Evolutionary conservation across 106 monocot genomes (phyloP), one percentile per base, ranked within the genome.

Genomic region (Platanthera guangdongensis): DNA sequence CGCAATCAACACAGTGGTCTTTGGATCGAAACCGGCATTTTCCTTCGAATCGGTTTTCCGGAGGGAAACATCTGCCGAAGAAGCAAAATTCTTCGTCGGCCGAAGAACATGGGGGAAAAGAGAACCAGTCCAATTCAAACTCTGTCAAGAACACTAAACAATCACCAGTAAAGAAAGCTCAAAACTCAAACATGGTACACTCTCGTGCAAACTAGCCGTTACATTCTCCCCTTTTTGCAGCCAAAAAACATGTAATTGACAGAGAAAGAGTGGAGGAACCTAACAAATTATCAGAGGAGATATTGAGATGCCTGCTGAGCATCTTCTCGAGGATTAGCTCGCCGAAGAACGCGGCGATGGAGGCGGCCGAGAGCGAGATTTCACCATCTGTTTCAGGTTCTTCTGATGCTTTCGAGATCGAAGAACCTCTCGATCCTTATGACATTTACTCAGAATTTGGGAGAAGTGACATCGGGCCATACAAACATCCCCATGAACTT

Each of bases 401-500:
- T 60, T 76, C 16, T 50, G 62, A 76, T 13, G 57, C 18, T 49
- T 60, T 71, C 4, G 84, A 83, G 71, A 71, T 76, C 28, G 4
- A 30, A 15, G 72, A 70, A 10, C 81, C 75, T 67, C 68, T 53
- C 54, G 97, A 94, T 77, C 97, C 94, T 14, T 99, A 92, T 67
- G 77, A 75, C 68, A 83, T 88, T 16, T 86, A 80, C 68, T 51
- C 74, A 19, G 86, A 86, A 73, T 87, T 99, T 52, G 89, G 86
- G 45, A 88, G 71, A 78, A 88, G 92, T 51, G 94, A 99, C 50
- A 22, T 76, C 47, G 76, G 76, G 3, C 76, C 76, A 8, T 76
- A 76, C 21, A 47, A 22, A 18, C 46, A 63, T 63, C 39, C 63
- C 32, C 47, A 21, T 76, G 47, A 11, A 48, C 14, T 76, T 3